Evolutionary conservation across 2,329 filamentous ascomycete species (phyloP), one percentile per base, ranked within the genome.

Genomic region (Beauveria sp.): DNA sequence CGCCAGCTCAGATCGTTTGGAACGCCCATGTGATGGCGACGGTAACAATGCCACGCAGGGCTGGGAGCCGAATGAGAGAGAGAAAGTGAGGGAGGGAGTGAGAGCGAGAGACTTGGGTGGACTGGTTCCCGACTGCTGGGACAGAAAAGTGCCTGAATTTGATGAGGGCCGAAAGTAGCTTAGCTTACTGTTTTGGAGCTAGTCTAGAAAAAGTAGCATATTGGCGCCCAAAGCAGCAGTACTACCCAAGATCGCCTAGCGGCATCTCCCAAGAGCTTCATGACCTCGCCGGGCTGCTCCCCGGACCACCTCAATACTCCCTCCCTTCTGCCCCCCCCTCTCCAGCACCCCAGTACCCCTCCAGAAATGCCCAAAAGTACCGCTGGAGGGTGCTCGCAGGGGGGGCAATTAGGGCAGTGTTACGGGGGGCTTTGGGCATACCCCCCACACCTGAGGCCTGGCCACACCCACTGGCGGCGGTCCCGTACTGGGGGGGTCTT

Each of bases 11-110:
- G 53, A 14, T 9, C 18, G 46, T 16, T 42, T 20, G 34, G 52
- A 42, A 55, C 18, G 9, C n/a, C 43, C 55, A 59, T 59, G 55
- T 59, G 55, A 59, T 59, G 43, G 64, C 62, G 42, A 61, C 59
- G 38, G 63, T 61, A 65, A 61, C 60, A 61, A 61, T 42, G 42
- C 50, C 43, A 53, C 52, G 50, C 60, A 66, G 65, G 64, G 58
- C 64, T 50, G 49, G 18, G 49, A 20, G 64, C 63, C 51, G 53
- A 64, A 61, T 20, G 50, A 62, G 62, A 60, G 56, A 31, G 31
- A 34, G 31, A 14, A 14, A 14, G 31, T 34, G 31, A 34, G 31
- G 31, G 31, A 34, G 31, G 31, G 31, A 34, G 31, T 14, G 31
- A 34, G 31, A 34, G 31, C 31, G 31, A 34, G 31, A 34, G 31